A percentile compares a stretch with the other conserved stretches of the same genome.
Evolutionary conservation across 2,329 filamentous ascomycete genomes (phyloP).

Genomic region (Pseudogymnoascus sp.): DNA sequence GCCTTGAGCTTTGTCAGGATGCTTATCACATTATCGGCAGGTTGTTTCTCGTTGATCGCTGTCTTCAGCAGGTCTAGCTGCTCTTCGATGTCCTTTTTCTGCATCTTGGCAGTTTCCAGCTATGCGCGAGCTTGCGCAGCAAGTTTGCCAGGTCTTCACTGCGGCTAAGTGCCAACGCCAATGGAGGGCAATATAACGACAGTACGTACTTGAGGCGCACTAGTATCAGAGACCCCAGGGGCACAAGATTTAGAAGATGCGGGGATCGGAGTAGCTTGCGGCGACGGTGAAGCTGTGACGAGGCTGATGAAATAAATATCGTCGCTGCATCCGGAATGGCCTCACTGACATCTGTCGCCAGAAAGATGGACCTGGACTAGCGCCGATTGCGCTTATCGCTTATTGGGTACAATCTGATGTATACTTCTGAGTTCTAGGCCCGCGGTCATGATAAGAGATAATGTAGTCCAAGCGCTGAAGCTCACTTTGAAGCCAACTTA

Average conservation of each 20-base stretch:
- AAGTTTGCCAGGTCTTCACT: background rate
- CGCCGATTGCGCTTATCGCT: constrained; percentile 6
- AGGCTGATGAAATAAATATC: constrained; percentile 9
- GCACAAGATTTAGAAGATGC: background rate
- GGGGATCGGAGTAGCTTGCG: background rate
- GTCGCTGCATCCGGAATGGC: constrained; percentile 3
- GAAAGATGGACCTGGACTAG: constrained; percentile 8
- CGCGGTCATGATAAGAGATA: background rate
- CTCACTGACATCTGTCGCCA: constrained; percentile 5
- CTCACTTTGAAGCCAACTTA: background rate
- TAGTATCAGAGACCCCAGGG: background rate
- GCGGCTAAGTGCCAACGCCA: background rate
- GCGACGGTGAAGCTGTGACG: background rate
- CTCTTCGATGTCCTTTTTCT: constrained; percentile 71
- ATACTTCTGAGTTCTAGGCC: background rate
- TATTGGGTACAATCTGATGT: constrained; percentile 1
- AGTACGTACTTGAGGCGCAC: background rate
- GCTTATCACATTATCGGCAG: constrained; percentile 60
- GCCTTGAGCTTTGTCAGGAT: constrained; percentile 73
- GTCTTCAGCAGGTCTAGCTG: constrained; percentile 74
- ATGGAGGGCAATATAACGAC: background rate
- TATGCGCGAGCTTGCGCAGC: background rate
- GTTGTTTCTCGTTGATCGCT: constrained; percentile 66
- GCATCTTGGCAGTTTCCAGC: constrained; percentile 43
- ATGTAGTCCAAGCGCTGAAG: background rate